These are phyloP conservation scores for Rhytidiadelphus loreus DNA, from an alignment of 225 moss, liverwort and hornwort species.

Conservation along the genomic window DNA sequence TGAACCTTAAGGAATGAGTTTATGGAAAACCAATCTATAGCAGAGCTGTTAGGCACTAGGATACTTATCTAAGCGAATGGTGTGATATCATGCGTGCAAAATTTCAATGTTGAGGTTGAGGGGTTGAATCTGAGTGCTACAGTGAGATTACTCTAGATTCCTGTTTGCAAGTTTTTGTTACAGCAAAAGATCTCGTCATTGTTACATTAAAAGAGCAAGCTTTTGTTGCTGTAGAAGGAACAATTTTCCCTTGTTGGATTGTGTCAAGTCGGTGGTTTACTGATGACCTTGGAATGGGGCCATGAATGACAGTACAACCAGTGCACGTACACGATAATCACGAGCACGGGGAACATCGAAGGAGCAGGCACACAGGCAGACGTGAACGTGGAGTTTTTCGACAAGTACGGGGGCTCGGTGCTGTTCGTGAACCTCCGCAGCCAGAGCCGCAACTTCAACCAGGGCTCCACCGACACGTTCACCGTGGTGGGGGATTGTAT, in stretches of 20 bases:
- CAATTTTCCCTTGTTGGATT: background rate
- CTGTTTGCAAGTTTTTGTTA: background rate
- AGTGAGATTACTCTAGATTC: background rate
- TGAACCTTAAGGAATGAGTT: background rate
- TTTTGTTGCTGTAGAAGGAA: background rate
- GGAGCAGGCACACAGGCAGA: slow-evolving; percentile 50
- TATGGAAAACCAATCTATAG: background rate
- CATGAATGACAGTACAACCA: slow-evolving; percentile 38
- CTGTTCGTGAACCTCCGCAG: slow-evolving; percentile 54
- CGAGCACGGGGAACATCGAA: slow-evolving; percentile 49
- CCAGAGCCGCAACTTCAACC: slow-evolving; percentile 40
- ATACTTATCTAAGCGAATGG: background rate
- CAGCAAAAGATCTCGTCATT: background rate
- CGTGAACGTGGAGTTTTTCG: slow-evolving; percentile 62
- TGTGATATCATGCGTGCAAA: background rate
- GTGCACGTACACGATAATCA: slow-evolving; percentile 54
- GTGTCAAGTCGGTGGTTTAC: background rate
- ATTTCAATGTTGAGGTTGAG: background rate
- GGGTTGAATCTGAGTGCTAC: background rate
- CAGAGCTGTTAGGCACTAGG: background rate
- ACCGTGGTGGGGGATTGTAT: slow-evolving; percentile 55
- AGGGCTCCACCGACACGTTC: slow-evolving; percentile 52
- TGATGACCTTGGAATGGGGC: background rate
- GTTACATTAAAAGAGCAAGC: background rate
- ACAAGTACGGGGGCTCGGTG: slow-evolving; percentile 36